phyloP scores from a whole-genome alignment of 805 yeast genomes.

The Metschnikowia kofuensis region DNA sequence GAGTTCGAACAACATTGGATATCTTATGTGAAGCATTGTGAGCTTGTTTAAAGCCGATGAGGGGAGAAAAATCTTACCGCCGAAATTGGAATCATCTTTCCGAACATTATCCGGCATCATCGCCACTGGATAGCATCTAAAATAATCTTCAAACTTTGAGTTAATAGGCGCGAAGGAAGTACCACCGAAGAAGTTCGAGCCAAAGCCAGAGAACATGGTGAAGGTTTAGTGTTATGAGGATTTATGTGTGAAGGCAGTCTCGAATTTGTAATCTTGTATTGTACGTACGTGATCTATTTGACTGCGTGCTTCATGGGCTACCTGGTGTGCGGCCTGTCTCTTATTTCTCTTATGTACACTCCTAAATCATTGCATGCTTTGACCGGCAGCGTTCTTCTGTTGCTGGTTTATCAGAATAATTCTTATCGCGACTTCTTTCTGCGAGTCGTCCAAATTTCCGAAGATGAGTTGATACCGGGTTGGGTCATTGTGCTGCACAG shows the following conservation, averaged over 20 bases:
- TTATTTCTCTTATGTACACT: slow-evolving; percentile 4
- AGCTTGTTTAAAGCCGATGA: slow-evolving; percentile 87
- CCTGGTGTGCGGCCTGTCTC: slow-evolving; percentile 1
- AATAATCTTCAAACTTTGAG: slow-evolving; percentile 72
- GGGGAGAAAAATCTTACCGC: slow-evolving; percentile 94
- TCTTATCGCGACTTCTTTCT: slow-evolving; percentile 30
- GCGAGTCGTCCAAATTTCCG: slow-evolving; percentile 35
- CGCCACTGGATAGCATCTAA: slow-evolving; percentile 86
- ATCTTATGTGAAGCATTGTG: slow-evolving; percentile 86
- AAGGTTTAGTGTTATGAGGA: not conserved
- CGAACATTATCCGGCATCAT: slow-evolving; percentile 80
- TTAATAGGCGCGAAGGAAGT: slow-evolving; percentile 29
- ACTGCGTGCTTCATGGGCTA: not conserved
- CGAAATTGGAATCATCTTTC: slow-evolving; percentile 79
- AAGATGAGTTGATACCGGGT: slow-evolving; percentile 49
- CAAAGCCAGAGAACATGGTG: slow-evolving; percentile 43
- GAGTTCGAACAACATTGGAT: slow-evolving; percentile 92
- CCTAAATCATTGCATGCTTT: not conserved
- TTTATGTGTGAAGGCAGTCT: no score
- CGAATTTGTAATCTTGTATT: no score
- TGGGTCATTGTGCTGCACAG: slow-evolving; percentile 47
- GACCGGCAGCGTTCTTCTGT: slow-evolving; percentile 12
- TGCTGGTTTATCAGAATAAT: slow-evolving; percentile 24
- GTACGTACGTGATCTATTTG: no score
- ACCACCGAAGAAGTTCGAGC: slow-evolving; percentile 37